Evolutionary conservation across 148 eudicot genomes (phyloP).

Genomic region (Silene uniflora): DNA sequence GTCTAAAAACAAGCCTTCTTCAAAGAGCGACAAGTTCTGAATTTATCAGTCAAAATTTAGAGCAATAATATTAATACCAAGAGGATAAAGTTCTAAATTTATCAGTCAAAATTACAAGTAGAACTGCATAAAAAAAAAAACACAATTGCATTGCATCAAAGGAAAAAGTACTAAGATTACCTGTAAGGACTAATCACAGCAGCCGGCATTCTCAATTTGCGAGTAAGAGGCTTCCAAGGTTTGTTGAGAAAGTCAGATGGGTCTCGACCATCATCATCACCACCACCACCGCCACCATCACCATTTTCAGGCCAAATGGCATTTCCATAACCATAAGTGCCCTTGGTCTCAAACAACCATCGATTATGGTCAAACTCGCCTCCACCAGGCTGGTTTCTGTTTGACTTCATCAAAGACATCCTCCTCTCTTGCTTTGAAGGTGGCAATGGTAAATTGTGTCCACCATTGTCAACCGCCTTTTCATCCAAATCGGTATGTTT

Average conservation of each 20-base stretch:
- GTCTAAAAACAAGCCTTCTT: neutral
- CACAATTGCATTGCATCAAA: neutral
- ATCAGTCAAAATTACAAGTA: neutral
- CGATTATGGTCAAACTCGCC: conserved; percentile 83
- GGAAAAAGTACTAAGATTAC: conserved; percentile 28
- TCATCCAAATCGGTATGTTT: conserved; percentile 70
- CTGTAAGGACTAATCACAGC: conserved; percentile 88
- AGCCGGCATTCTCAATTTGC: conserved; percentile 85
- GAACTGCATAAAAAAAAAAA: neutral
- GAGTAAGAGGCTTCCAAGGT: conserved; percentile 96
- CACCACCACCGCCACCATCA: conserved; percentile 32
- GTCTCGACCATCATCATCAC: conserved; percentile 34
- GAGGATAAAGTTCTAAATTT: neutral
- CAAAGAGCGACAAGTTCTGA: neutral
- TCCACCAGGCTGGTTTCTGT: conserved; percentile 51
- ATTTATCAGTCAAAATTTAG: neutral
- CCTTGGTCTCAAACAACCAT: conserved; percentile 96
- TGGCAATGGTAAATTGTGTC: conserved; percentile 51
- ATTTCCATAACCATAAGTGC: conserved; percentile 95
- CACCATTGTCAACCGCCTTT: conserved; percentile 37
- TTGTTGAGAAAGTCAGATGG: conserved; percentile 57
- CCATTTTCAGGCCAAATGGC: conserved; percentile 81
- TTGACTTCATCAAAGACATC: conserved; percentile 76
- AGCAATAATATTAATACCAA: neutral
- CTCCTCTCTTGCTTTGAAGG: conserved; percentile 72